These are phyloP conservation scores for Boletellus ananiceps DNA, from an alignment of 768 basidiomycete genomes.

Conservation along the genomic window DNA sequence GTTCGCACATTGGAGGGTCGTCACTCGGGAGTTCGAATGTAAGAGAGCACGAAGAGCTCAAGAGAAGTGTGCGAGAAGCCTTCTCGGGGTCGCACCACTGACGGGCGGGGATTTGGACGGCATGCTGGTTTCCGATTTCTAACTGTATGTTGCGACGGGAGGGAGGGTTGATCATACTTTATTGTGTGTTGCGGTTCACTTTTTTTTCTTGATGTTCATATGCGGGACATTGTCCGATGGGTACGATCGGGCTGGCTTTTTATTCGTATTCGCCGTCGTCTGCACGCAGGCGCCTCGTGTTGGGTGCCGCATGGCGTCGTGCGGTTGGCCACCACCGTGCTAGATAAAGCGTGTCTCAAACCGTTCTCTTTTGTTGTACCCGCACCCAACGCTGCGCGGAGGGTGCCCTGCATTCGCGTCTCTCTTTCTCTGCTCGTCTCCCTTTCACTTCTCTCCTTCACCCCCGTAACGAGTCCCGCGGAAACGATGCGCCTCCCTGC, in stretches of 20 bases:
- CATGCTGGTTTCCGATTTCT: background rate
- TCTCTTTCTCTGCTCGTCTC: background rate
- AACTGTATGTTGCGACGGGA: background rate
- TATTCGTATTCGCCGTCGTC: too few species aligned
- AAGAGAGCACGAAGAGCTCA: slow-evolving; percentile 74
- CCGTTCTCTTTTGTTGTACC: too few species aligned
- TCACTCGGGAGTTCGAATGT: slow-evolving; percentile 56
- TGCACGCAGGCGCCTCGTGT: too few species aligned
- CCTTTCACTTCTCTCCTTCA: background rate
- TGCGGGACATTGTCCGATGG: background rate
- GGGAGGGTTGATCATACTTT: slow-evolving; percentile 11
- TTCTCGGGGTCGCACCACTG: slow-evolving; percentile 57
- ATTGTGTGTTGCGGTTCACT: background rate
- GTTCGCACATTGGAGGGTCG: slow-evolving; percentile 66
- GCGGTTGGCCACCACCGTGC: background rate
- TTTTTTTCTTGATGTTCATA: slow-evolving; percentile 6
- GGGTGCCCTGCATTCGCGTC: slow-evolving; percentile 8
- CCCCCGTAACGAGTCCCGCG: background rate
- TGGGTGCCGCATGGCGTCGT: too few species aligned
- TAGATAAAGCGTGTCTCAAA: background rate
- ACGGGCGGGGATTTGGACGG: background rate
- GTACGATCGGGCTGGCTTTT: too few species aligned
- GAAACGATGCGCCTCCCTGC: slow-evolving; percentile 25
- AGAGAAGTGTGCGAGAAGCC: slow-evolving; percentile 79
- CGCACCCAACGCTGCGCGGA: slow-evolving; percentile 14